Conservation (phyloP, 73 alveolate species). For the Breviolum minutum region DNA sequence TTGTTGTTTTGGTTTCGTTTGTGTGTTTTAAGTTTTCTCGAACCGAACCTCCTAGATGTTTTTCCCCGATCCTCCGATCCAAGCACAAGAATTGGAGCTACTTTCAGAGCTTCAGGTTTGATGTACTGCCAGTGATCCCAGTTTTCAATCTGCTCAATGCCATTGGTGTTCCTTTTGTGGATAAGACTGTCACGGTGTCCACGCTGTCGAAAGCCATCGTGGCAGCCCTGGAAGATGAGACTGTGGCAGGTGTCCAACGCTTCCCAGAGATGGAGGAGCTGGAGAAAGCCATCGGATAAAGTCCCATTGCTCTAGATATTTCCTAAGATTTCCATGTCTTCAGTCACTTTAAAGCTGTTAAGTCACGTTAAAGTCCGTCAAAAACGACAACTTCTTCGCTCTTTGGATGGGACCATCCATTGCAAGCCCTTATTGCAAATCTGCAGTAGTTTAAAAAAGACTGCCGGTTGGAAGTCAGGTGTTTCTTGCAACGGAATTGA, state of each 20-base stretch:
- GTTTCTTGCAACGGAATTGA: too few species aligned
- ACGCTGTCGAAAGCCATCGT: slow-evolving; percentile 94
- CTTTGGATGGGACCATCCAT: not conserved
- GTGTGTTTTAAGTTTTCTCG: too few species aligned
- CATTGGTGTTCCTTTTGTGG: slow-evolving; percentile 87
- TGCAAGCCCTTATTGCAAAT: not conserved
- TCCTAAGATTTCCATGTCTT: too few species aligned
- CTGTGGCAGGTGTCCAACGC: slow-evolving; percentile 83
- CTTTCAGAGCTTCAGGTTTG: not conserved
- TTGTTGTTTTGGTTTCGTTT: too few species aligned
- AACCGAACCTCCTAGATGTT: too few species aligned
- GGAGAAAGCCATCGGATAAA: slow-evolving; percentile 44
- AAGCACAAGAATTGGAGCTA: too few species aligned
- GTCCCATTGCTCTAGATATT: not conserved
- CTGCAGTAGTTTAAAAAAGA: not conserved
- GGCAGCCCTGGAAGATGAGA: slow-evolving; percentile 87
- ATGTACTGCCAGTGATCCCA: slow-evolving; percentile 89
- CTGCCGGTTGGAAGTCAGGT: not conserved
- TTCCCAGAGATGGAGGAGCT: slow-evolving; percentile 95
- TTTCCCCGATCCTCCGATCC: too few species aligned
- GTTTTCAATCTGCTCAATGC: slow-evolving; percentile 69
- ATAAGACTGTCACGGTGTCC: slow-evolving; percentile 84
- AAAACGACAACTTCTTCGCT: not conserved
- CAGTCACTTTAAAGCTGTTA: too few species aligned
- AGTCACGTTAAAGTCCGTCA: too few species aligned